Conservation (phyloP, 768 basidiomycete species). For the Suillus spraguei region DNA sequence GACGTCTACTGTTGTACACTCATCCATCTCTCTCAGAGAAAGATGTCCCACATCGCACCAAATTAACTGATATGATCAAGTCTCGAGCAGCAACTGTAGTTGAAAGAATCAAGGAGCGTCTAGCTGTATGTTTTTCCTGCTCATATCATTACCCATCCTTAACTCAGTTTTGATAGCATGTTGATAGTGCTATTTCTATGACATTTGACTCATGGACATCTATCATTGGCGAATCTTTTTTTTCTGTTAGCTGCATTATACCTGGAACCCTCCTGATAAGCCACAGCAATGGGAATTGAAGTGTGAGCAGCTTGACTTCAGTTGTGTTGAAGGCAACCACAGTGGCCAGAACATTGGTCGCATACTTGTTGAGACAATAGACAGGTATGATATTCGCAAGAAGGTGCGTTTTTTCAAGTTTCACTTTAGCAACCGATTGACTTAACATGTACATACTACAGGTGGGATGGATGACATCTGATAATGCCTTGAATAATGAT, state of each 20-base stretch:
- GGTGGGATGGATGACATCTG: background rate
- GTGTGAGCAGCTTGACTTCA: background rate
- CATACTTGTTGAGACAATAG: background rate
- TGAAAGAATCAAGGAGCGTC: too few species aligned
- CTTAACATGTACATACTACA: background rate
- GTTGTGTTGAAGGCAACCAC: background rate
- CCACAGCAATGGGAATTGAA: background rate
- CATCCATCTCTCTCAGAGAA: too few species aligned
- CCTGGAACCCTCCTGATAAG: background rate
- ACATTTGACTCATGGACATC: too few species aligned
- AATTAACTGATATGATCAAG: too few species aligned
- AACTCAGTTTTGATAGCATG: too few species aligned
- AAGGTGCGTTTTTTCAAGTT: background rate
- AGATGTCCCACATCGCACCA: too few species aligned
- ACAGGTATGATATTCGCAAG: background rate
- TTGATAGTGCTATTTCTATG: too few species aligned
- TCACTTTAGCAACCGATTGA: fast-evolving
- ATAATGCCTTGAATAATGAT: background rate
- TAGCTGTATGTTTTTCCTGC: too few species aligned
- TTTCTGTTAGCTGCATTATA: conserved; percentile 15
- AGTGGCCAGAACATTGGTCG: background rate
- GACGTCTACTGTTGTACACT: too few species aligned
- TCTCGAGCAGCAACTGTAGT: too few species aligned
- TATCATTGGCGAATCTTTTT: too few species aligned
- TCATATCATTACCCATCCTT: too few species aligned